These are phyloP conservation scores for Colletotrichum sidae DNA, from an alignment of 2,329 filamentous ascomycete genomes.

Conservation along the genomic window DNA sequence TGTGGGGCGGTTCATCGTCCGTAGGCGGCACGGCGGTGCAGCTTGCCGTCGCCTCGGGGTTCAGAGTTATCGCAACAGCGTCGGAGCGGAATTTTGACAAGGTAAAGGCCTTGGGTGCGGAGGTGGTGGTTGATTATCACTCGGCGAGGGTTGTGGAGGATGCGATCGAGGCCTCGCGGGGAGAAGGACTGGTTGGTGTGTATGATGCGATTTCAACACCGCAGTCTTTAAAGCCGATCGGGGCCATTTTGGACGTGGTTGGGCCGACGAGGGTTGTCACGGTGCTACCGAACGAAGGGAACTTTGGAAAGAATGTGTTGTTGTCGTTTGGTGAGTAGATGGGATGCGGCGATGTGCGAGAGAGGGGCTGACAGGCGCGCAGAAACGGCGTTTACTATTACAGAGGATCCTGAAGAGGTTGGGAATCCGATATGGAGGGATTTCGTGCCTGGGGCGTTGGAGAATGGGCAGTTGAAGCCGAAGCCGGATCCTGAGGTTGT, in stretches of 20 bases:
- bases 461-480: conserved; percentile 5
- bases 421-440: background rate
- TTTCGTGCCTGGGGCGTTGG: background rate
- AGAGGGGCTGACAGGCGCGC: accelerated
- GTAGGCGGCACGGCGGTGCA: conserved; percentile 60
- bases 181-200: background rate
- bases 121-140: conserved; percentile 57
- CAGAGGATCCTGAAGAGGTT: background rate
- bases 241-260: conserved; percentile 7
- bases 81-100: conserved; percentile 55
- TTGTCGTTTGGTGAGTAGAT: background rate
- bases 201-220: conserved; percentile 17
- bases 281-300: background rate
- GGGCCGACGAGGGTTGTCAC: background rate
- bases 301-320: conserved; percentile 16
- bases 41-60: conserved; percentile 55
- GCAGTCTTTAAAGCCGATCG: conserved; percentile 2
- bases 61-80: conserved; percentile 56
- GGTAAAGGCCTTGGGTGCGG: conserved; percentile 55
- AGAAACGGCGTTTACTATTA: conserved; percentile 3
- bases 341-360: accelerated
- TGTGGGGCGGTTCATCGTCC: conserved; percentile 62
- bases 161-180: background rate
- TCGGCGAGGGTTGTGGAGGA: conserved; percentile 43
- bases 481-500: conserved; percentile 7